Percentiles rank a stretch among this genome's conserved stretches.
These are phyloP conservation scores for Carex cristatella DNA, from an alignment of 176 grass and related monocot species.

Conservation along the genomic window DNA sequence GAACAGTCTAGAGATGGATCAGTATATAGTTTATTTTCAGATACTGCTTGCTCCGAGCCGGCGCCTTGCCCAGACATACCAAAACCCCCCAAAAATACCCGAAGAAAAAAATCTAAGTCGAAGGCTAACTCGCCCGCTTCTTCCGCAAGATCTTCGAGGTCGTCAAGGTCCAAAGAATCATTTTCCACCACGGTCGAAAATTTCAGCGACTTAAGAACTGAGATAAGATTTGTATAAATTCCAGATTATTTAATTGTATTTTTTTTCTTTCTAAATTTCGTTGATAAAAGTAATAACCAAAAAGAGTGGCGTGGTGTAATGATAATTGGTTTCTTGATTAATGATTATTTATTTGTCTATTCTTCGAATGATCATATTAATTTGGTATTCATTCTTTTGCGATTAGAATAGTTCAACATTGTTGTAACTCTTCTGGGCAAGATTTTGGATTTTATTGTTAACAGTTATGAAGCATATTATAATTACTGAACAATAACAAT, in stretches of 20 bases:
- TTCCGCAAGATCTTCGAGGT: slow-evolving; percentile 34
- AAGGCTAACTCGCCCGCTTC: background rate
- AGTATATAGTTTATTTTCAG: slow-evolving; percentile 16
- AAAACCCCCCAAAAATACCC: slow-evolving; percentile 28
- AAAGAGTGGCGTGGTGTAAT: background rate
- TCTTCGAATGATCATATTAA: slow-evolving; percentile 13
- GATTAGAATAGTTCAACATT: background rate
- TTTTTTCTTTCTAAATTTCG: background rate
- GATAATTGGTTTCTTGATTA: slow-evolving; percentile 8
- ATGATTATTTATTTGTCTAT: background rate
- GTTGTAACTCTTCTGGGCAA: background rate
- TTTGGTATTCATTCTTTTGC: slow-evolving; percentile 8
- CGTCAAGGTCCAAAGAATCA: slow-evolving; percentile 26
- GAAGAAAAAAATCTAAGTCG: slow-evolving; percentile 27
- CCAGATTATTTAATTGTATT: background rate
- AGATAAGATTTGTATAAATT: slow-evolving; percentile 38
- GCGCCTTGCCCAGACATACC: slow-evolving; percentile 32
- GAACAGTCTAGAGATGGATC: slow-evolving; percentile 32
- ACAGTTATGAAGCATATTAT: background rate
- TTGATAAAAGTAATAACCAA: background rate
- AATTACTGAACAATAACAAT: slow-evolving; percentile 4
- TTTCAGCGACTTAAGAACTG: slow-evolving; percentile 7
- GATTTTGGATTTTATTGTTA: background rate
- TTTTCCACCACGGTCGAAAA: background rate
- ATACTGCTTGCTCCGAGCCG: slow-evolving; percentile 8